Conservation (phyloP, 73 alveolate genomes). For the Tetrahymena thermophila region DNA sequence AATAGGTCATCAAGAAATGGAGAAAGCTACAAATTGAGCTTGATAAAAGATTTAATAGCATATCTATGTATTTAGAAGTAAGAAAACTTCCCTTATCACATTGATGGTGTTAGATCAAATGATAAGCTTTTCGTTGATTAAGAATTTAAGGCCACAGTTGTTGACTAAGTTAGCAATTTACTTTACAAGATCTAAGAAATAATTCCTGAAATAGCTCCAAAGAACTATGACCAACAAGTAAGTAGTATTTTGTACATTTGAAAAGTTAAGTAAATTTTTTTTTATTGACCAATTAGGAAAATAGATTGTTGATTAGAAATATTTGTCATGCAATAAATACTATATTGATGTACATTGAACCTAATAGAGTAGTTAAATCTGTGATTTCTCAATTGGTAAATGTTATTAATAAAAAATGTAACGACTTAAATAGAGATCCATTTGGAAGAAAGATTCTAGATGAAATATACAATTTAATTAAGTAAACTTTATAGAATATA, state of each 20-base stretch:
- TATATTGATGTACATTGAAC: constrained; percentile 4
- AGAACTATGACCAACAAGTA: constrained; percentile 11
- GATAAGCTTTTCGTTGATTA: constrained; percentile 26
- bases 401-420: constrained; percentile 2
- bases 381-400: not conserved
- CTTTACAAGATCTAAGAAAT: constrained; percentile 5
- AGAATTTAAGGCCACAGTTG: constrained; percentile 7
- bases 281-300: constrained; percentile 2
- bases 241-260: not conserved
- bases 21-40: not conserved
- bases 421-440: constrained; percentile 30
- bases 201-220: not conserved
- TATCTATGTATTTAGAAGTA: constrained; percentile 17
- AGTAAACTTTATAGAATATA: not conserved
- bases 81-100: constrained; percentile 41
- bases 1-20: constrained; percentile 36
- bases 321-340: constrained; percentile 17
- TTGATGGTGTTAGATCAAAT: constrained; percentile 32
- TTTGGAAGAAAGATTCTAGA: constrained; percentile 4
- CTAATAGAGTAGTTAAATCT: not conserved
- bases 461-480: not conserved
- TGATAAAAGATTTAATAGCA: constrained; percentile 9
- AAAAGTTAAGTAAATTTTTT: not conserved
- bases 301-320: constrained; percentile 1
- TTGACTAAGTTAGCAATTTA: constrained; percentile 18